Evolutionary conservation across 179 eudicot species (phyloP).

Genomic region (Beta lomatogona): DNA sequence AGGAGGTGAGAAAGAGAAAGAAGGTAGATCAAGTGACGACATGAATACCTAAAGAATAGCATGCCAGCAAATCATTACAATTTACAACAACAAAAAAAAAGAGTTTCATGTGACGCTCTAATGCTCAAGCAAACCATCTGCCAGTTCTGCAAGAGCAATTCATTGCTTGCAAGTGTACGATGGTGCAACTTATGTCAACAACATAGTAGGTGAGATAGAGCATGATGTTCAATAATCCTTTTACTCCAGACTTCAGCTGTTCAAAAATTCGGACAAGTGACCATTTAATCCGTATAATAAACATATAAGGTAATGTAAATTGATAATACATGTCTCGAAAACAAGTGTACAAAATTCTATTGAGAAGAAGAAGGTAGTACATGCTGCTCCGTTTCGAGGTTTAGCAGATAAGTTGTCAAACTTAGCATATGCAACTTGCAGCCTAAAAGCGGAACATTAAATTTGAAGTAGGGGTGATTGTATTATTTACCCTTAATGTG

Average conservation of each 20-base stretch:
- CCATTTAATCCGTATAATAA: neutral
- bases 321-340: neutral
- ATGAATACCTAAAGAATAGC: neutral
- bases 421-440: neutral
- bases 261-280: neutral
- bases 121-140: constrained; percentile 1
- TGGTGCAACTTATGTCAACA: neutral
- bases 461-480: constrained; percentile 13
- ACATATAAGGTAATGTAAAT: neutral
- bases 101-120: neutral
- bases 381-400: neutral
- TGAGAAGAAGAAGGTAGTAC: neutral
- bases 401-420: neutral
- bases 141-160: constrained; percentile 4
- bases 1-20: neutral
- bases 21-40: constrained; percentile 10
- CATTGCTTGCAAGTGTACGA: neutral
- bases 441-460: neutral
- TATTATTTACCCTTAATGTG: constrained; percentile 68
- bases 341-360: neutral
- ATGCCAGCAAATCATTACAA: neutral
- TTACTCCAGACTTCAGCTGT: neutral
- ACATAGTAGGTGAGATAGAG: constrained; percentile 7
- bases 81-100: neutral
- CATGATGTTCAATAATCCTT: neutral